A percentile compares a stretch with the other conserved stretches of the same genome.
Conservation (phyloP, 2,329 filamentous ascomycete genomes). For the Aspergillus ochraceoroseus region DNA sequence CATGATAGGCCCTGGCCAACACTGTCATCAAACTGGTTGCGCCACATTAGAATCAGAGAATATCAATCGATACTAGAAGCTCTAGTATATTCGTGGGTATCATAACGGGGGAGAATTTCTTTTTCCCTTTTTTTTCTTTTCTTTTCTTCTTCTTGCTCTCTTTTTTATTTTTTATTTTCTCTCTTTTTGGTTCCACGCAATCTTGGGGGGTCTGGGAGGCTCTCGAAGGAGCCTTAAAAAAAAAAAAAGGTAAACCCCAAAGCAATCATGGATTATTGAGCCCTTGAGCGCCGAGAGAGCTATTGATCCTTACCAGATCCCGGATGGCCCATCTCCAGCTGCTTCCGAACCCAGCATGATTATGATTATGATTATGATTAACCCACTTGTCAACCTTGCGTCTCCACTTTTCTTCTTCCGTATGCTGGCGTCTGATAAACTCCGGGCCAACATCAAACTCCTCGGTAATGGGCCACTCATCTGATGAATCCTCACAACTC, state of each 20-base stretch:
- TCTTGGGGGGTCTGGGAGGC: too few species aligned
- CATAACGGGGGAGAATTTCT: too few species aligned
- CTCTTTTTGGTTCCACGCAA: neutral
- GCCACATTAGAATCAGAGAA: conserved; percentile 5
- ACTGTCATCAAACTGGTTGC: conserved; percentile 3
- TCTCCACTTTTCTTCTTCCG: conserved; percentile 88
- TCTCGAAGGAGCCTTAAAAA: too few species aligned
- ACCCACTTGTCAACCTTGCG: conserved; percentile 86
- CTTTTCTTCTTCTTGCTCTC: too few species aligned
- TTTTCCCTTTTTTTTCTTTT: too few species aligned
- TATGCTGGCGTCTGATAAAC: conserved; percentile 80
- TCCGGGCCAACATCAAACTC: conserved; percentile 97
- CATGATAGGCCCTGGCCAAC: neutral
- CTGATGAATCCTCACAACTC: conserved; percentile 47
- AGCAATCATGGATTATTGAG: conserved; percentile 13
- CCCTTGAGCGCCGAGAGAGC: conserved; percentile 15
- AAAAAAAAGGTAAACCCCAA: conserved; percentile 1
- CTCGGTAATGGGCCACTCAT: conserved; percentile 84
- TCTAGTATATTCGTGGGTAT: conserved; percentile 14
- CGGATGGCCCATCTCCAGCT: conserved; percentile 73
- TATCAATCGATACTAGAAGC: conserved; percentile 10
- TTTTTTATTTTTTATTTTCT: conserved; percentile 3
- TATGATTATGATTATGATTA: conserved; percentile 53
- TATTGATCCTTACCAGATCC: conserved; percentile 40
- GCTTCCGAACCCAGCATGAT: conserved; percentile 45